Percentiles rank a stretch among this genome's conserved stretches.
These are phyloP conservation scores for Talaromyces sp. DNA, from an alignment of 2,329 filamentous ascomycete genomes.

Conservation along the genomic window DNA sequence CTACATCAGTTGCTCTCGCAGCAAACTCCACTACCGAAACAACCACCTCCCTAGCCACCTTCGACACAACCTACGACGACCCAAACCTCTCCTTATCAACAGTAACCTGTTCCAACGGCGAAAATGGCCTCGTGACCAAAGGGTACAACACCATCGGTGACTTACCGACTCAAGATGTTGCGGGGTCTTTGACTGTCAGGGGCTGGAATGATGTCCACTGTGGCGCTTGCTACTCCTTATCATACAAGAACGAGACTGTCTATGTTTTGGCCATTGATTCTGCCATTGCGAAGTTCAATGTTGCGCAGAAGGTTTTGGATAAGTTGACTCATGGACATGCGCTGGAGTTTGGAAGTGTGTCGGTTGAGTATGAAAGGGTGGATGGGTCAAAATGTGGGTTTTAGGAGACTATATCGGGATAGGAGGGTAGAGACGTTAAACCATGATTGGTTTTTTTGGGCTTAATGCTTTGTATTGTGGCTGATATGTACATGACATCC, in stretches of 20 bases:
- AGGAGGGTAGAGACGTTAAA: not conserved
- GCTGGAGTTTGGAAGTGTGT: constrained; percentile 12
- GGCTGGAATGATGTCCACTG: constrained; percentile 14
- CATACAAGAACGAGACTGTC: constrained; percentile 10
- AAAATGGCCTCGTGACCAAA: constrained; percentile 14
- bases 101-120: constrained; percentile 13
- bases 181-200: constrained; percentile 11
- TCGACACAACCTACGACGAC: constrained; percentile 14
- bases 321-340: constrained; percentile 11
- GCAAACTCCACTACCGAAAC: constrained; percentile 2
- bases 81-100: constrained; percentile 7
- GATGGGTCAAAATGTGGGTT: constrained; percentile 10
- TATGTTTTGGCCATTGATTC: constrained; percentile 14
- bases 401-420: not conserved
- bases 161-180: constrained; percentile 10
- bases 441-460: not conserved
- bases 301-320: constrained; percentile 10
- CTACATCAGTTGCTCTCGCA: not conserved
- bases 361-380: constrained; percentile 9
- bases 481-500: not conserved
- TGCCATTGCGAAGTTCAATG: constrained; percentile 7
- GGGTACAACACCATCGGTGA: constrained; percentile 8
- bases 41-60: constrained; percentile 9
- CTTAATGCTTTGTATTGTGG: not conserved
- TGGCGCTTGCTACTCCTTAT: constrained; percentile 13